Evolutionary conservation across 2,329 filamentous ascomycete genomes (phyloP).

Genomic region (Cordyceps farinosa): DNA sequence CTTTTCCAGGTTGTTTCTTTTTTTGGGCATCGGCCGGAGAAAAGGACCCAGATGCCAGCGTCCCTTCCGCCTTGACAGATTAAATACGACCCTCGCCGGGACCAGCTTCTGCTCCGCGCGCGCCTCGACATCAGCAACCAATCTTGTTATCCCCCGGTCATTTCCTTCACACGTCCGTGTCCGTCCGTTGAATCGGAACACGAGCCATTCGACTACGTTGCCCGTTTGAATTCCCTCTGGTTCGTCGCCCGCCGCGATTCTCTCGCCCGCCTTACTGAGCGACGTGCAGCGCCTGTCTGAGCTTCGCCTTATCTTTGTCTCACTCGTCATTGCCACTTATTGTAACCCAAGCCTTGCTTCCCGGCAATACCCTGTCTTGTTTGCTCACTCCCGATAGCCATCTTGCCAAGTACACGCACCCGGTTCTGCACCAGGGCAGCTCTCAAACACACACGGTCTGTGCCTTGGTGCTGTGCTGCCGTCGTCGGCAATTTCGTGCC

Average conservation of each 20-base stretch:
- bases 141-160: neutral
- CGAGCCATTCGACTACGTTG: neutral
- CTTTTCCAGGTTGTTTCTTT: neutral
- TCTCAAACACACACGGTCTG: constrained; percentile 13
- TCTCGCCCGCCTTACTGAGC: neutral
- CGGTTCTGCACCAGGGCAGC: neutral
- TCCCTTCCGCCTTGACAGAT: constrained; percentile 8
- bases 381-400: neutral
- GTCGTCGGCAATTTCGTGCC: constrained; percentile 17
- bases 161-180: neutral
- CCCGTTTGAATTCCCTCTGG: neutral
- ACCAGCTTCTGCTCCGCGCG: constrained; percentile 6
- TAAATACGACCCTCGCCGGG: constrained; percentile 14
- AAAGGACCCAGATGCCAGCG: neutral
- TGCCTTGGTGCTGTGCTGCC: constrained; percentile 8
- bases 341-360: constrained; percentile 9
- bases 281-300: neutral
- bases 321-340: constrained; percentile 8
- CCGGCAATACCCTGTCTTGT: constrained; percentile 1
- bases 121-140: neutral
- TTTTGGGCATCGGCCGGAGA: neutral
- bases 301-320: constrained; percentile 16
- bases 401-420: neutral
- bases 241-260: neutral
- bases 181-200: neutral